These are phyloP conservation scores for Chaetothyriales sp. DNA, from an alignment of 2,329 filamentous ascomycete species.

Conservation along the genomic window DNA sequence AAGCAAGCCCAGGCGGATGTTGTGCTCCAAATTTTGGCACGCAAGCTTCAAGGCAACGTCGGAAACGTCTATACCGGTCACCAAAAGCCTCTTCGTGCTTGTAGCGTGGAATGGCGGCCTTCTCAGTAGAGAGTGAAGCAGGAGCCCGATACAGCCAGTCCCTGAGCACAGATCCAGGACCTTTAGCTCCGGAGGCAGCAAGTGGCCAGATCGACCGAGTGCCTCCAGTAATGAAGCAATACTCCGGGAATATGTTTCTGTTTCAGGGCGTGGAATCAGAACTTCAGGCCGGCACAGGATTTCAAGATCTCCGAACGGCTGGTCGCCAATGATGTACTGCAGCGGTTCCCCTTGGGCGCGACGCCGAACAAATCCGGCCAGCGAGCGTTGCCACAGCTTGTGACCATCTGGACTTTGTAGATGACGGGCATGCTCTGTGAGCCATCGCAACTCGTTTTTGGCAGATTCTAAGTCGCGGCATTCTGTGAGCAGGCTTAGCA, in stretches of 20 bases:
- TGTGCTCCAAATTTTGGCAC: constrained; percentile 46
- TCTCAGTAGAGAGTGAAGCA: constrained; percentile 51
- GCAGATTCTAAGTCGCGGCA: constrained; percentile 33
- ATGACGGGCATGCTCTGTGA: constrained; percentile 25
- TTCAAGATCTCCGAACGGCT: constrained; percentile 75
- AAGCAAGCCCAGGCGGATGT: constrained; percentile 25
- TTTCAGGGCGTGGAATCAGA: constrained; percentile 60
- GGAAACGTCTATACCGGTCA: constrained; percentile 66
- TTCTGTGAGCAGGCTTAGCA: constrained; percentile 30
- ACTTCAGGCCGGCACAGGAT: constrained; percentile 65
- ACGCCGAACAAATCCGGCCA: constrained; percentile 23
- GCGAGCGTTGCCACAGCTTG: background rate
- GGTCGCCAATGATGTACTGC: constrained; percentile 77
- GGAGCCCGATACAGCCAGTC: constrained; percentile 75
- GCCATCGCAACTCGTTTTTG: constrained; percentile 35
- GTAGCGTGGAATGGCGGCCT: background rate
- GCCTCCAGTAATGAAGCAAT: constrained; percentile 4
- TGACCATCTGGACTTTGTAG: background rate
- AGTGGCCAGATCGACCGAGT: background rate
- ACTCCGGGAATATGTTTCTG: constrained; percentile 14
- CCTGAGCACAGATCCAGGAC: constrained; percentile 83
- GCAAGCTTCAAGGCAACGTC: constrained; percentile 51
- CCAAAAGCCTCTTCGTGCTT: constrained; percentile 27
- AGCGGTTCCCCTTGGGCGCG: constrained; percentile 57
- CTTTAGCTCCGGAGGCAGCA: constrained; percentile 29